These are phyloP conservation scores for Larix sibirica DNA, from an alignment of 83 land plant genomes.

Conservation along the genomic window DNA sequence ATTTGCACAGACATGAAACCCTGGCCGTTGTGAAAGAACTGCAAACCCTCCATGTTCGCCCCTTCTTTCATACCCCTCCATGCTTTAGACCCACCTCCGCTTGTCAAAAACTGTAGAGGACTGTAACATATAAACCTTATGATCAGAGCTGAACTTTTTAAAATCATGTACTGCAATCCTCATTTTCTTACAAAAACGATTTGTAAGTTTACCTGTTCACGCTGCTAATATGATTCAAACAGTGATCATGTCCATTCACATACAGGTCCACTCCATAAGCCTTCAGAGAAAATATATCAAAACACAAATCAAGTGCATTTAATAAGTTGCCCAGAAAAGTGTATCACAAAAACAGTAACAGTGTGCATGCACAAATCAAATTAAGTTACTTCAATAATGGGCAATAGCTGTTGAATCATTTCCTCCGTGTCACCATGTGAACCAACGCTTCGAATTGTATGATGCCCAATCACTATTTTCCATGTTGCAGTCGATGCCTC, in stretches of 20 bases:
- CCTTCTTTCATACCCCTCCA: constrained; percentile 62
- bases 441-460: constrained; percentile 79
- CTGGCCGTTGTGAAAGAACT: constrained; percentile 86
- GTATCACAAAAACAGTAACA: too few species aligned
- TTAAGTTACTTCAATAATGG: constrained; percentile 64
- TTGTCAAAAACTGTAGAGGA: constrained; percentile 71
- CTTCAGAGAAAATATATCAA: not conserved
- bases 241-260: constrained; percentile 97
- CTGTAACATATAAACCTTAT: constrained; percentile 36
- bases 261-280: constrained; percentile 68
- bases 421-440: constrained; percentile 75
- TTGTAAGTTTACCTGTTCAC: constrained; percentile 56
- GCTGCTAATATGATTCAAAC: constrained; percentile 82
- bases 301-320: too few species aligned
- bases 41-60: constrained; percentile 42
- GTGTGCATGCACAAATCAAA: too few species aligned
- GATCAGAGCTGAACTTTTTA: not conserved
- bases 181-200: not conserved
- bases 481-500: constrained; percentile 72
- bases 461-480: constrained; percentile 96
- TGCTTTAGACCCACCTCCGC: constrained; percentile 94
- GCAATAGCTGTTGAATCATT: constrained; percentile 57
- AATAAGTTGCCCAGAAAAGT: too few species aligned
- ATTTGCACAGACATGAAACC: constrained; percentile 84
- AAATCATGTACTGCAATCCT: too few species aligned